Evolutionary conservation across 2,329 filamentous ascomycete species (phyloP), one percentile per base, ranked within the genome.

Genomic region (Xylaria sp.): DNA sequence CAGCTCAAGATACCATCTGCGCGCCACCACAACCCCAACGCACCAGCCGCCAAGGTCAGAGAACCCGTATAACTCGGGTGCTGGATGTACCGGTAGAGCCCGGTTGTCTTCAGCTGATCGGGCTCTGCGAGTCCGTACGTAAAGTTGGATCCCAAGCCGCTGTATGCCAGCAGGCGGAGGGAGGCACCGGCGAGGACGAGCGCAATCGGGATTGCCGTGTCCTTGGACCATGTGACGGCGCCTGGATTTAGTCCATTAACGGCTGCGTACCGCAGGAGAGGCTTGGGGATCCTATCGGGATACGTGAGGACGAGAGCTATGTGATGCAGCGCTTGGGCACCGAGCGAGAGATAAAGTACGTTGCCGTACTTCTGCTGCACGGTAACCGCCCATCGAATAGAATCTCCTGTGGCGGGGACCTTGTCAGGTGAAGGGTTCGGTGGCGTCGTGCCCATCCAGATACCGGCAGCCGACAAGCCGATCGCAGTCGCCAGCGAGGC

Each of bases 51-150:
- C 0, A 84, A 65, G 2, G 79, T 31, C 0, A 76, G 9, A 2
- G 80, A 46, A 0, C 80, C 83, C 0, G 79, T 79, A 61, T 86
- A 86, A 57, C 82, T 83, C 1, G 83, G 83, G 67, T 86, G 83
- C 67, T 84, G 82, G 2, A 84, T 71, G 63, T 79, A 82, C 17
- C 65, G 63, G 63, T 85, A 85, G 1, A 85, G 71, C 0, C 83
- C 83, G 0, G 67, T 72, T 0, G 81, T 85, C 12, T 78, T 75
- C 7, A 86, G 71, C 1, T 71, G 66, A 60, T 81, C 76, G 1
- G 84, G 84, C 54, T 75, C 69, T 0, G 79, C 72, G 1, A 87
- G 78, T 1, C 77, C 75, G 66, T 85, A 87, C 0, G 84, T 87
- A 67, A 86, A 87, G 60, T 83, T 79, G 9, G 71, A 74, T 1